phyloP scores from a whole-genome alignment of 495 filamentous ascomycete species.

The Tuber magnatum region DNA sequence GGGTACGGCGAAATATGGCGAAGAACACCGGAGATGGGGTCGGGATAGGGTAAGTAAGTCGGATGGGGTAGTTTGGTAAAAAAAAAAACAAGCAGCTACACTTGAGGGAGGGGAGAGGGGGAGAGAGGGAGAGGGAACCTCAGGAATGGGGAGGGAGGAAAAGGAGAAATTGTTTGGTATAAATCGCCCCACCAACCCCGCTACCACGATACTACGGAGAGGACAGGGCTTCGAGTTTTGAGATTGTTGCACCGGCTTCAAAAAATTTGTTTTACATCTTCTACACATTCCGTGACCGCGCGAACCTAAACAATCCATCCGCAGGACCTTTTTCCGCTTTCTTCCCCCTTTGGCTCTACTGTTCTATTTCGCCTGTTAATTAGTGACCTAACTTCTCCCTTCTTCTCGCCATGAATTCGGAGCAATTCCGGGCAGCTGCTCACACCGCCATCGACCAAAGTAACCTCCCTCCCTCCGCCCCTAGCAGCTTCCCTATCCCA shows the following conservation, averaged over 20 bases:
- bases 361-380: neutral
- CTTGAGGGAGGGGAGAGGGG: neutral
- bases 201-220: neutral
- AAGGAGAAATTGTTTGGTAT: neutral
- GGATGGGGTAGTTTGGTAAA: neutral
- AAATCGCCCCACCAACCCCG: neutral
- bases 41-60: neutral
- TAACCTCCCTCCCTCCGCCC: conserved; percentile 43
- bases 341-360: neutral
- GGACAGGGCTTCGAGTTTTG: neutral
- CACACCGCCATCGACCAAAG: conserved; percentile 78
- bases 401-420: conserved; percentile 61
- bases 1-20: neutral
- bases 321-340: neutral
- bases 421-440: conserved; percentile 74
- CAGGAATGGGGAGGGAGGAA: neutral
- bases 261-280: neutral
- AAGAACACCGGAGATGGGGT: neutral
- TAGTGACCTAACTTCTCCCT: neutral
- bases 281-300: neutral
- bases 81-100: neutral
- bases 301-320: neutral
- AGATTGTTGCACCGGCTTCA: neutral
- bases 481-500: conserved; percentile 11
- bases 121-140: neutral